Percentiles rank a stretch among this genome's conserved stretches.
These are phyloP conservation scores for Nemania sp. DNA, from an alignment of 2,329 filamentous ascomycete species.

Conservation along the genomic window DNA sequence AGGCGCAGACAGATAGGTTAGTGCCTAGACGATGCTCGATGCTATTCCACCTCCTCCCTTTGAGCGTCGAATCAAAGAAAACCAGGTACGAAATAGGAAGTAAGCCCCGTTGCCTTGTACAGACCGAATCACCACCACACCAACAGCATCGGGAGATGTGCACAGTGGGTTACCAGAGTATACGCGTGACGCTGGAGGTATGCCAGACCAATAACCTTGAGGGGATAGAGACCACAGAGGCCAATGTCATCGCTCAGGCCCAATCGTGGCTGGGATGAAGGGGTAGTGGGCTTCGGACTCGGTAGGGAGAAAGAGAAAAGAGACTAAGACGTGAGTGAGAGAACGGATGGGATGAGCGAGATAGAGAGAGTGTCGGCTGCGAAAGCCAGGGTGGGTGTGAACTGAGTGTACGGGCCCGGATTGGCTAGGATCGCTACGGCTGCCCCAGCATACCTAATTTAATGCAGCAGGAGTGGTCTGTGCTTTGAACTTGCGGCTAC, in stretches of 20 bases:
- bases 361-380: constrained; percentile 27
- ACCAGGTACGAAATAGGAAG: not conserved
- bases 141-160: constrained; percentile 3
- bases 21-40: not conserved
- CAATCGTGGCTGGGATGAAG: not conserved
- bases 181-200: constrained; percentile 5
- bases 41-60: not conserved
- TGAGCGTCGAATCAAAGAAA: not conserved
- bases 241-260: not conserved
- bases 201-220: constrained; percentile 1
- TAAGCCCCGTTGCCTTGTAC: not conserved
- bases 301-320: constrained; percentile 11
- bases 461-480: constrained; percentile 7
- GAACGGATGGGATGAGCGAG: constrained; percentile 18
- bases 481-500: constrained; percentile 21
- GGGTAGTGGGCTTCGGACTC: not conserved
- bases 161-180: constrained; percentile 5
- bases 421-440: constrained; percentile 16
- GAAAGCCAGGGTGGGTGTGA: constrained; percentile 26
- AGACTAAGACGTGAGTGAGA: constrained; percentile 19
- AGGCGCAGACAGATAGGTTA: not conserved
- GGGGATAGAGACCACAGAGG: constrained; percentile 2
- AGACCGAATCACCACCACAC: constrained; percentile 4
- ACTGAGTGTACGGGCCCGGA: constrained; percentile 22
- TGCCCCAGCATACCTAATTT: constrained; percentile 4